Evolutionary conservation across 495 filamentous ascomycete genomes (phyloP), one percentile per base, ranked within the genome.

Genomic region (Penicillium malachiteum): DNA sequence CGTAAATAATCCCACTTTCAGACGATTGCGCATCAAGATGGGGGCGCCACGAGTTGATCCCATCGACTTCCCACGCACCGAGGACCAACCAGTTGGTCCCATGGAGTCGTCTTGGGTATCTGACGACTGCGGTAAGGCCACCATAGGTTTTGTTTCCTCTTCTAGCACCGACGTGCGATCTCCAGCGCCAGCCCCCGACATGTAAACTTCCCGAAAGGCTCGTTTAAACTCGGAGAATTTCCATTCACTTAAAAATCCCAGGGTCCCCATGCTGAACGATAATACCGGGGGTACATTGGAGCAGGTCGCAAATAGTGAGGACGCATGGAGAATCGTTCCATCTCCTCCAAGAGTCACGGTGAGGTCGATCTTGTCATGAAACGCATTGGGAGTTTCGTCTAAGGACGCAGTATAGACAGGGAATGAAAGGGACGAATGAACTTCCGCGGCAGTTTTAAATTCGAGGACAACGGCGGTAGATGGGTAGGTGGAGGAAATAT

Each of bases 161-260:
- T 74, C 72, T 14, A 80, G 58, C 14, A 75, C 57, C 5, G 66
- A 47, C 0, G 71, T 66, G 6, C 78, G 75, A 52, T 78, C 75
- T 33, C 77, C 75, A 18, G 81, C 84, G 14, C 76, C 78, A 41
- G 90, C 85, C 8, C 92, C 92, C 56, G 89, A 92, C 89, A 95
- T 92, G 71, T 94, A 96, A 26, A 94, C 89, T 66, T 96, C 91
- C 26, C 91, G 80, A 73, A 94, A 96, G 0, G 93, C 94, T 21
- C 88, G 81, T 65, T 93, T 93, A 68, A 92, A 88, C 59, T 97
- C 92, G 10, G 78, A 76, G 69, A 97, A 97, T 59, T 91, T 93
- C 92, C 93, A 97, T 71, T 97, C 94, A 34, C 93, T 92, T 14
- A 98, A 76, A 57, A 98, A 98, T 0, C 94, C 94, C 2, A 98